These are phyloP conservation scores for Cercospora zeina DNA, from an alignment of 2,329 filamentous ascomycete species.

Conservation along the genomic window DNA sequence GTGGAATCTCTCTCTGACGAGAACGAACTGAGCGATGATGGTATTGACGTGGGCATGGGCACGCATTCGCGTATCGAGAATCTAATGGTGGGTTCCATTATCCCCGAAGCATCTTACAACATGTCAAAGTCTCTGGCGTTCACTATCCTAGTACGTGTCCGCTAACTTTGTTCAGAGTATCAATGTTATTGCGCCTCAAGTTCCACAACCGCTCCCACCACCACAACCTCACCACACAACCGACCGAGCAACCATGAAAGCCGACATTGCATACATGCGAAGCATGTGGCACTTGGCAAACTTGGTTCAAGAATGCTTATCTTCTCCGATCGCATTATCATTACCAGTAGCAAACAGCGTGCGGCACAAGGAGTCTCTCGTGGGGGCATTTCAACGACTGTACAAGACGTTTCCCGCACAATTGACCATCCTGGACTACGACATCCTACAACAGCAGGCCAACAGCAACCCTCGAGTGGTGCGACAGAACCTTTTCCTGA, in stretches of 20 bases:
- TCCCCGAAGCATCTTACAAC: background rate
- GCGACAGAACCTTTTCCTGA: slow-evolving; percentile 73
- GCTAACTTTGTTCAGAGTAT: slow-evolving; percentile 41
- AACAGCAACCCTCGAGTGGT: slow-evolving; percentile 65
- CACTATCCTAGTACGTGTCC: no score
- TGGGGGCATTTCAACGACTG: slow-evolving; percentile 68
- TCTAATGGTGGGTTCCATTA: slow-evolving; percentile 42
- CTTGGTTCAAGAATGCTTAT: slow-evolving; percentile 74
- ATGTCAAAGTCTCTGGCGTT: background rate
- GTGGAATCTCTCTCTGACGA: slow-evolving; percentile 73
- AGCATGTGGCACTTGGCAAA: slow-evolving; percentile 79
- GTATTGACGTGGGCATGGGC: slow-evolving; percentile 60
- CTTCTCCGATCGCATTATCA: slow-evolving; percentile 71
- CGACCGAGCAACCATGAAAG: slow-evolving; percentile 37
- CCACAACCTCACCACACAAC: slow-evolving; percentile 41
- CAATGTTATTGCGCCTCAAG: slow-evolving; percentile 49
- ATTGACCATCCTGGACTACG: slow-evolving; percentile 67
- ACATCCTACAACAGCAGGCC: slow-evolving; percentile 59
- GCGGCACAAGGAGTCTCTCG: slow-evolving; percentile 67
- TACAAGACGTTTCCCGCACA: slow-evolving; percentile 71
- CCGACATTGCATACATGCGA: slow-evolving; percentile 60
- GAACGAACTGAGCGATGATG: slow-evolving; percentile 51
- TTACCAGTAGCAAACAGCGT: slow-evolving; percentile 69
- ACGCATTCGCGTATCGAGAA: slow-evolving; percentile 48
- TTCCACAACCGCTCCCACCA: slow-evolving; percentile 37